Conservation (phyloP, 2,329 filamentous ascomycete genomes). For the Lomentospora prolificans region DNA sequence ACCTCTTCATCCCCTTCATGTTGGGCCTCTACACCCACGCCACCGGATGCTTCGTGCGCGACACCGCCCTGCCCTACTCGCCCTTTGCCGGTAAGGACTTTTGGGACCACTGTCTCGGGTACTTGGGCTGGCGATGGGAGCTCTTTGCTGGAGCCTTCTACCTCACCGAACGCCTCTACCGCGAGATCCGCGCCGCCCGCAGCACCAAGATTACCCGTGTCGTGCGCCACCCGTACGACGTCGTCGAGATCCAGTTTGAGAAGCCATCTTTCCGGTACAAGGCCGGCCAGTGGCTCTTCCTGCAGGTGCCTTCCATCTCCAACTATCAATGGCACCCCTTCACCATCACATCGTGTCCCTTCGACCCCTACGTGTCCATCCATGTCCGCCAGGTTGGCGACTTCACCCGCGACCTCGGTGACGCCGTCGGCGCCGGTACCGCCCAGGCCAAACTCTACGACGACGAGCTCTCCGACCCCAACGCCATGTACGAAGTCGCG, state of each 20-base stretch:
- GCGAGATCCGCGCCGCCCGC: slow-evolving; percentile 76
- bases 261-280: slow-evolving; percentile 90
- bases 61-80: slow-evolving; percentile 60
- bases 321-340: slow-evolving; percentile 84
- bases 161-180: slow-evolving; percentile 77
- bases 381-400: slow-evolving; percentile 85
- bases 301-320: slow-evolving; percentile 74
- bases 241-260: slow-evolving; percentile 80
- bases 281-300: slow-evolving; percentile 83
- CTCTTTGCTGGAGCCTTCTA: slow-evolving; percentile 79
- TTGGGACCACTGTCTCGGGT: slow-evolving; percentile 91
- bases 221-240: slow-evolving; percentile 89
- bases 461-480: slow-evolving; percentile 61
- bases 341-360: slow-evolving; percentile 86
- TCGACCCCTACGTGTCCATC: slow-evolving; percentile 76
- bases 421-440: slow-evolving; percentile 70
- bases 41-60: slow-evolving; percentile 90
- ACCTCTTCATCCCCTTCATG: slow-evolving; percentile 92
- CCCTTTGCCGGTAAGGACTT: slow-evolving; percentile 76
- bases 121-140: slow-evolving; percentile 97
- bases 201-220: slow-evolving; percentile 88
- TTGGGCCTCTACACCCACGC: slow-evolving; percentile 93
- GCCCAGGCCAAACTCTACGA: slow-evolving; percentile 75
- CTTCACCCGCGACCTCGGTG: slow-evolving; percentile 70
- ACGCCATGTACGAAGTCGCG: slow-evolving; percentile 86